Percentiles rank a stretch among this genome's conserved stretches.
phyloP scores from a whole-genome alignment of 1,284 basidiomycete species.

The Rhizoctonia solani region DNA sequence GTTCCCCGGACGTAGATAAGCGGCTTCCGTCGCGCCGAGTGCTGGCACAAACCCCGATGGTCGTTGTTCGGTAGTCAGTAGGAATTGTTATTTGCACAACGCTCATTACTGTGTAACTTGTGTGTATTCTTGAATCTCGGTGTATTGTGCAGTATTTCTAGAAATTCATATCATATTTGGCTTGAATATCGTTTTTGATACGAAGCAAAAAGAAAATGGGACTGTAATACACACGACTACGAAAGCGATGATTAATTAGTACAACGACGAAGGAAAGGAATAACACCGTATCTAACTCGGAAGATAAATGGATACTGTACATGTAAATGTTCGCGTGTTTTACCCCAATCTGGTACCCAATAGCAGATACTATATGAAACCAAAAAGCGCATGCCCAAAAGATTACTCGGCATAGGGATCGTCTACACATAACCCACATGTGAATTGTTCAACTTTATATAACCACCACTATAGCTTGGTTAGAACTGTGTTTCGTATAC shows the following conservation, averaged over 20 bases:
- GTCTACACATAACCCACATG: slow-evolving; percentile 26
- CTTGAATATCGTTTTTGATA: slow-evolving; percentile 45
- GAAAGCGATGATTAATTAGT: slow-evolving; percentile 14
- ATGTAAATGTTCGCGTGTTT: background rate
- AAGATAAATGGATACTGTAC: slow-evolving; percentile 2
- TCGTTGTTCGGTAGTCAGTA: slow-evolving; percentile 18
- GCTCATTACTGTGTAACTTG: slow-evolving; percentile 7
- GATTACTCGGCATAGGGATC: slow-evolving; percentile 22
- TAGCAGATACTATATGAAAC: background rate
- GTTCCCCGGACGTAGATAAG: slow-evolving; percentile 49
- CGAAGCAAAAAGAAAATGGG: slow-evolving; percentile 30
- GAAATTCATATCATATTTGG: slow-evolving; percentile 56
- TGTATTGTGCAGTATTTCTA: slow-evolving; percentile 27
- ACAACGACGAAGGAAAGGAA: background rate
- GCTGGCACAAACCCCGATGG: slow-evolving; percentile 28
- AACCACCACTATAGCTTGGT: slow-evolving; percentile 25
- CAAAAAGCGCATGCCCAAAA: background rate
- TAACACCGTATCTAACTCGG: slow-evolving; percentile 4
- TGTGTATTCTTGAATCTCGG: slow-evolving; percentile 12
- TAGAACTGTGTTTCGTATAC: too few species aligned
- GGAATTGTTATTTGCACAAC: slow-evolving; percentile 3
- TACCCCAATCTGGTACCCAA: background rate
- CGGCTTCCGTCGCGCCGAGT: slow-evolving; percentile 25
- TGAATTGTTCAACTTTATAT: slow-evolving; percentile 30
- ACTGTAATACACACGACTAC: slow-evolving; percentile 7